phyloP scores from a whole-genome alignment of 179 eudicot genomes.

The Silene coronaria region DNA sequence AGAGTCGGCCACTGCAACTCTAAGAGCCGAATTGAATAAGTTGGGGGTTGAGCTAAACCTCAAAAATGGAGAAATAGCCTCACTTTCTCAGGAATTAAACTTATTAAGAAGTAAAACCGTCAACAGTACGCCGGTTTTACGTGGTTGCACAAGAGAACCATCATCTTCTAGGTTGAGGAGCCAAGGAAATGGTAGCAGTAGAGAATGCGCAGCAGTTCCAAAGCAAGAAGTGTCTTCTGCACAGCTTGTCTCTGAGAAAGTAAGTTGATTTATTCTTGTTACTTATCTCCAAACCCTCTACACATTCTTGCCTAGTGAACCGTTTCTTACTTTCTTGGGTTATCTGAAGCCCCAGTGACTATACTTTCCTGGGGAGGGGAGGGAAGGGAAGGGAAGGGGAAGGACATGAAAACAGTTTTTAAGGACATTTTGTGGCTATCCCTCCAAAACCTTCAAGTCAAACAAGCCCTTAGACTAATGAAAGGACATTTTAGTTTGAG shows the following conservation, averaged over 20 bases:
- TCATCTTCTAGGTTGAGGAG: conserved; percentile 16
- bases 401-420: too few relatives aligned
- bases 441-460: too few relatives aligned
- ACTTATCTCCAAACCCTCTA: not conserved
- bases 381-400: not conserved
- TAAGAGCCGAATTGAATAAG: conserved; percentile 17
- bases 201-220: conserved; percentile 7
- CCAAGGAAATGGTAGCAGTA: conserved; percentile 11
- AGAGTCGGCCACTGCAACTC: conserved; percentile 16
- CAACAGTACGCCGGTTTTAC: conserved; percentile 19
- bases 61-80: conserved; percentile 18
- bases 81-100: conserved; percentile 20
- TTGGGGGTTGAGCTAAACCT: conserved; percentile 20
- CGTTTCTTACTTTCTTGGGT: not conserved
- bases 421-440: too few relatives aligned
- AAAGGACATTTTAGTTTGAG: too few relatives aligned
- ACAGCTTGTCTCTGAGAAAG: conserved; percentile 16
- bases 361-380: not conserved
- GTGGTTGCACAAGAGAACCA: conserved; percentile 16
- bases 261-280: conserved; percentile 16
- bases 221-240: conserved; percentile 33
- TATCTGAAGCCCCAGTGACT: not conserved
- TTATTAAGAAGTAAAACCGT: conserved; percentile 16
- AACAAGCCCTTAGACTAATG: too few relatives aligned
- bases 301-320: not conserved